A percentile compares a stretch with the other conserved stretches of the same genome.
Conservation (phyloP, 116 monocot genomes). For the Thalassia testudinum region DNA sequence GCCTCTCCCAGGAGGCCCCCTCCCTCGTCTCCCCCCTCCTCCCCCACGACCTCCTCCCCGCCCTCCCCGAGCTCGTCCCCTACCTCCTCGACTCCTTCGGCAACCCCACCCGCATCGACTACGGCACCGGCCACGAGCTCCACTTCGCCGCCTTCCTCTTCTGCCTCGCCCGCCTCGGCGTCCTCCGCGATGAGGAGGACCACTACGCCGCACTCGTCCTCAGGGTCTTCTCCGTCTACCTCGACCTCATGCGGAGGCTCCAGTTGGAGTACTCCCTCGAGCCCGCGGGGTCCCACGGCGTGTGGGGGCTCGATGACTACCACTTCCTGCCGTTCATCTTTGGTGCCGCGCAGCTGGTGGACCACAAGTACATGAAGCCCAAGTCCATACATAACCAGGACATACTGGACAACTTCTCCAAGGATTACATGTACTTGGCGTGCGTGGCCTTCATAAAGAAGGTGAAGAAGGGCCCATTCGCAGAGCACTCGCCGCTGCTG, state of each 20-base stretch:
- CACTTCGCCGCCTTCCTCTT: constrained; percentile 80
- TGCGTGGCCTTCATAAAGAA: constrained; percentile 72
- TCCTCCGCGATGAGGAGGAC: constrained; percentile 39
- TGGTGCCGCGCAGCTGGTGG: constrained; percentile 80
- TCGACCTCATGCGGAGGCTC: constrained; percentile 68
- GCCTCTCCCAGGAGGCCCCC: constrained; percentile 14
- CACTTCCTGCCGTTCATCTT: constrained; percentile 88
- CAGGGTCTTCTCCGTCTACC: constrained; percentile 50
- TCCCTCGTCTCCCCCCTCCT: constrained; percentile 25
- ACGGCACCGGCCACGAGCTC: constrained; percentile 91
- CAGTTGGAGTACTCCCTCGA: constrained; percentile 64
- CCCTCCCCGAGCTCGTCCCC: constrained; percentile 47
- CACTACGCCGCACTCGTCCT: constrained; percentile 56
- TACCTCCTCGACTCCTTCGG: constrained; percentile 90
- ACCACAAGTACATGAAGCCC: constrained; percentile 98
- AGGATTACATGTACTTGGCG: constrained; percentile 72
- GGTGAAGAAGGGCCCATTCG: constrained; percentile 87
- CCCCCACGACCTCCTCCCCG: constrained; percentile 11
- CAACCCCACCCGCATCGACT: constrained; percentile 70
- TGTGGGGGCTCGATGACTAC: constrained; percentile 94
- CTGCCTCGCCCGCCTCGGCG: constrained; percentile 67
- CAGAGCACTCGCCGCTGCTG: constrained; percentile 90
- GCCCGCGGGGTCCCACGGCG: constrained; percentile 88
- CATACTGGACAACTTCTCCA: constrained; percentile 73
- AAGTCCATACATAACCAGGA: constrained; percentile 90